Conservation (phyloP, 306 rosid genomes). For the Benincasa hispida region DNA sequence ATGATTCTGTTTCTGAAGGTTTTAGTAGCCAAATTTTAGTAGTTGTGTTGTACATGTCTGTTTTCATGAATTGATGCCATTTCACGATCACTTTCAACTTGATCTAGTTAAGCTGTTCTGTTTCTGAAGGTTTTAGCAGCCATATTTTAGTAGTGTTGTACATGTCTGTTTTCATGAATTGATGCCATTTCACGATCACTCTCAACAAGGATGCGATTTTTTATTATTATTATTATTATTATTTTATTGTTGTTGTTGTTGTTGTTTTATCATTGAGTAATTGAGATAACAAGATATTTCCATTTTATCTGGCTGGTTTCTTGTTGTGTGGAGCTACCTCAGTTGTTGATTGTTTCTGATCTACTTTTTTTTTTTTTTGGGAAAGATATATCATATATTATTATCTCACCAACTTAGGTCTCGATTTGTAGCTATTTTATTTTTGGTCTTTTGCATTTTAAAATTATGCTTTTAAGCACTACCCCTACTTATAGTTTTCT, state of each 20-base stretch:
- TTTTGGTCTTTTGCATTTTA: no score
- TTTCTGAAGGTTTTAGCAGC: background rate
- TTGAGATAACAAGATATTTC: background rate
- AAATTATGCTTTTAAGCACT: background rate
- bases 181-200: background rate
- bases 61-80: background rate
- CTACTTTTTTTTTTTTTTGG: background rate
- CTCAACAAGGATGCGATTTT: background rate
- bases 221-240: no score
- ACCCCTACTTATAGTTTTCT: no score
- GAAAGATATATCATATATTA: background rate
- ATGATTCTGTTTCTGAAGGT: background rate
- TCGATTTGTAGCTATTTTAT: no score
- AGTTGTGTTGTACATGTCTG: background rate
- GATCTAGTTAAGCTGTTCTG: background rate
- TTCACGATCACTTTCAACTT: background rate
- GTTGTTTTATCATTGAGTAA: background rate
- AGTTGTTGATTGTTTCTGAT: background rate
- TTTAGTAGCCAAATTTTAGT: background rate
- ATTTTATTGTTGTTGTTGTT: no score
- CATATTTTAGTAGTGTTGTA: background rate
- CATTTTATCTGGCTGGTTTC: background rate
- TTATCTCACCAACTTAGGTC: background rate
- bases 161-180: background rate
- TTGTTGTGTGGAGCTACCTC: background rate